Percentiles rank a stretch among this genome's conserved stretches.
These are phyloP conservation scores for Eucalyptus erythrocorys DNA, from an alignment of 345 rosid genomes.

Conservation along the genomic window DNA sequence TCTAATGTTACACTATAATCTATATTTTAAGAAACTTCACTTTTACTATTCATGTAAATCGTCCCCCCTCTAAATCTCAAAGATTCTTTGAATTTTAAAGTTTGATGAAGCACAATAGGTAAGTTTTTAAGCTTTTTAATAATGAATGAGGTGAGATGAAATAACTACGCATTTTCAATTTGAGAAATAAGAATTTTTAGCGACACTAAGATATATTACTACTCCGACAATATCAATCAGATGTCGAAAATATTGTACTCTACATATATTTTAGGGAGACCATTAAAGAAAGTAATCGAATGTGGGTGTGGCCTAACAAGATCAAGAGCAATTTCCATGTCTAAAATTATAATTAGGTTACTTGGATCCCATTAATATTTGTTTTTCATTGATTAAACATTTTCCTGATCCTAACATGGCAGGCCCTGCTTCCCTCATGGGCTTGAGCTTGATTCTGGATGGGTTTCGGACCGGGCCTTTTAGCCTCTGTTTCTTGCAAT, in stretches of 20 bases:
- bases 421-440: not conserved
- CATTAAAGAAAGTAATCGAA: not conserved
- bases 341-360: not conserved
- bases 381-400: not conserved
- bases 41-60: not conserved
- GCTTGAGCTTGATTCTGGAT: not conserved
- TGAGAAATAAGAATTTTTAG: not conserved
- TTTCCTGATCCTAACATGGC: not conserved
- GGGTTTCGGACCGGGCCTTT: not conserved
- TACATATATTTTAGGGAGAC: not conserved
- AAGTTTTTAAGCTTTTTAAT: not conserved
- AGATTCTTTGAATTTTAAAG: not conserved
- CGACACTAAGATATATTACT: not conserved
- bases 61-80: not conserved
- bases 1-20: not conserved
- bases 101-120: not conserved
- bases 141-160: not conserved
- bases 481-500: not conserved
- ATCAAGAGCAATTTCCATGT: not conserved
- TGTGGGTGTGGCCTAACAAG: not conserved
- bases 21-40: not conserved
- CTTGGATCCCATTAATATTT: not conserved
- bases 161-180: not conserved
- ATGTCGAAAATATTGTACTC: not conserved
- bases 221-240: not conserved